A percentile compares a stretch with the other conserved stretches of the same genome.
Evolutionary conservation across 1,139 yeast species (phyloP).

Genomic region (Pichia sp.): DNA sequence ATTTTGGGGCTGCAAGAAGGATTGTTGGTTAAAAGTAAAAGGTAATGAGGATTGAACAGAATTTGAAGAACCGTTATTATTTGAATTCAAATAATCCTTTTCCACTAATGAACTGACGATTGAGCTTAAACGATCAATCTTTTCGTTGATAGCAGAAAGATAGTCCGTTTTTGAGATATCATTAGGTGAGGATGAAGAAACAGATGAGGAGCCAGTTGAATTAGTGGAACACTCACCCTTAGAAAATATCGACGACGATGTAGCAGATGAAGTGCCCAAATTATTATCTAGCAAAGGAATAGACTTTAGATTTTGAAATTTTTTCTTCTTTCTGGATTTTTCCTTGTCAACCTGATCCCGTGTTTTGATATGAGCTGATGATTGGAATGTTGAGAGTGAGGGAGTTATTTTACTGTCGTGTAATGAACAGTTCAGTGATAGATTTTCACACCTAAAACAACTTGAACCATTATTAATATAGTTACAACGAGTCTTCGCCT

Average conservation of each 20-base stretch:
- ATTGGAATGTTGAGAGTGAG: slow-evolving; percentile 7
- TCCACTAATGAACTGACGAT: neutral
- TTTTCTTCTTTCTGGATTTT: neutral
- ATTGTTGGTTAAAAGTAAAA: no score
- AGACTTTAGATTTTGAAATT: neutral
- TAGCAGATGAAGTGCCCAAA: neutral
- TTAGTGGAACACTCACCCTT: neutral
- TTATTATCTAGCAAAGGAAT: neutral
- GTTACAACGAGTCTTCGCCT: slow-evolving; percentile 21
- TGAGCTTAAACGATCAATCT: slow-evolving; percentile 6
- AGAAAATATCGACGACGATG: no score
- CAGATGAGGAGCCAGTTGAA: neutral
- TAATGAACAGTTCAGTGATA: slow-evolving; percentile 17
- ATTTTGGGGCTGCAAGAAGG: no score
- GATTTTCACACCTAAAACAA: slow-evolving; percentile 21
- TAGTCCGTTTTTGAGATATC: neutral
- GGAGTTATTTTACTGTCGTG: slow-evolving; percentile 6
- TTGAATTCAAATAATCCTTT: no score
- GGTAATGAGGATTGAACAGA: no score
- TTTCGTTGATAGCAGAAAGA: slow-evolving; percentile 2
- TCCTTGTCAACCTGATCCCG: slow-evolving; percentile 2
- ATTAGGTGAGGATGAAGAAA: neutral
- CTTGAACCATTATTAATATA: slow-evolving; percentile 15
- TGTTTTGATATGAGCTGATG: slow-evolving; percentile 6
- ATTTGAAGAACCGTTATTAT: no score